A percentile compares a stretch with the other conserved stretches of the same genome.
Conservation (phyloP, 352 stramenopile species). For the Hyaloperonospora brassicae region DNA sequence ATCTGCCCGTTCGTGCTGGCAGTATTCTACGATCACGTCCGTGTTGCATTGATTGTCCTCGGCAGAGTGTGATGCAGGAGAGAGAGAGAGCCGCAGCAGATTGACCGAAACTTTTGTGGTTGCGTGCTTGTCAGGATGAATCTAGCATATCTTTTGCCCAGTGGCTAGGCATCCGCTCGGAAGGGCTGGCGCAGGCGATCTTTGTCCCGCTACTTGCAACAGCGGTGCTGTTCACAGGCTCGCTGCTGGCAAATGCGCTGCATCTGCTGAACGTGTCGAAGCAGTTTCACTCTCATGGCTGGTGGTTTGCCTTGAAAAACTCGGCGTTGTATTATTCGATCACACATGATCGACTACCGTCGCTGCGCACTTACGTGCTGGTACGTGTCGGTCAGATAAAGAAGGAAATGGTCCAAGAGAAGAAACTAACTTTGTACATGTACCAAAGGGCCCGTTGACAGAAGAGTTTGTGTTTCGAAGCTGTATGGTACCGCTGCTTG, state of each 20-base stretch:
- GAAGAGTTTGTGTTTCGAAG: slow-evolving; percentile 95
- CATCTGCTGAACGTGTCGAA: slow-evolving; percentile 69
- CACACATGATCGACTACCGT: slow-evolving; percentile 61
- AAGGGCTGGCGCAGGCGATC: slow-evolving; percentile 48
- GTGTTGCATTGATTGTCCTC: no score
- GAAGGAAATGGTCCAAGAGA: not conserved
- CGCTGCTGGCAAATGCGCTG: slow-evolving; percentile 62
- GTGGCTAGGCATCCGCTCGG: slow-evolving; percentile 73
- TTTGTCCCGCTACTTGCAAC: slow-evolving; percentile 62
- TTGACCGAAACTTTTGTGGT: slow-evolving; percentile 6
- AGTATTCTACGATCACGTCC: slow-evolving; percentile 78
- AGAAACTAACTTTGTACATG: slow-evolving; percentile 2
- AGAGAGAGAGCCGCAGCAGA: no score
- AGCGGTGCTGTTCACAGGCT: slow-evolving; percentile 69
- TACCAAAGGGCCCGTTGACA: slow-evolving; percentile 73
- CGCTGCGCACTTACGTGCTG: slow-evolving; percentile 76
- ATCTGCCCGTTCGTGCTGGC: slow-evolving; percentile 74
- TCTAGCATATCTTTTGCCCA: slow-evolving; percentile 70
- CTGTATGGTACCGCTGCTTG: slow-evolving; percentile 88
- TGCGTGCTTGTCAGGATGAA: no score
- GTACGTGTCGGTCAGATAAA: slow-evolving; percentile 26
- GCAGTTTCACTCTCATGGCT: slow-evolving; percentile 60
- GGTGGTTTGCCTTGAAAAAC: slow-evolving; percentile 80
- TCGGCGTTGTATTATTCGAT: slow-evolving; percentile 74
- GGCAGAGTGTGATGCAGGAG: no score